phyloP scores from a whole-genome alignment of 192 early-diverging fungal genomes.

The Podila epigama region DNA sequence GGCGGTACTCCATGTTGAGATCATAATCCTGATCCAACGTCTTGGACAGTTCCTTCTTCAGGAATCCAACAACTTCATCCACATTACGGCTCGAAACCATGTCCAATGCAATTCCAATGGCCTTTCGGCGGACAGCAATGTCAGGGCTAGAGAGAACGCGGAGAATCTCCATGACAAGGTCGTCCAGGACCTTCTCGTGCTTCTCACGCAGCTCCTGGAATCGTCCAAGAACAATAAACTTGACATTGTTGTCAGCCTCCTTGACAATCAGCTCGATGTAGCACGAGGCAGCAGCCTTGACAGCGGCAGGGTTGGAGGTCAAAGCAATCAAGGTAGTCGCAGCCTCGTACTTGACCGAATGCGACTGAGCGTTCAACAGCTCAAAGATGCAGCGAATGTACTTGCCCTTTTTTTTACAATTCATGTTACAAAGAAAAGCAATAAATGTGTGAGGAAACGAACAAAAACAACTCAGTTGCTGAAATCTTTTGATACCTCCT shows the following conservation, averaged over 20 bases:
- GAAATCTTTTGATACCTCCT: neutral
- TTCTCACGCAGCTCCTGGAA: constrained; percentile 89
- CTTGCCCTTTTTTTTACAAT: constrained; percentile 63
- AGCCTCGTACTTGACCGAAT: constrained; percentile 97
- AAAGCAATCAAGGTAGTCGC: constrained; percentile 90
- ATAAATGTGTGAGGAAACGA: neutral
- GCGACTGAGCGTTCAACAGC: constrained; percentile 79
- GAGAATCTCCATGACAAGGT: constrained; percentile 96
- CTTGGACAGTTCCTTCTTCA: constrained; percentile 96
- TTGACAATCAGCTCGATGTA: constrained; percentile 92
- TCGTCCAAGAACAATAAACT: constrained; percentile 93
- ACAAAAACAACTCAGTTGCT: neutral
- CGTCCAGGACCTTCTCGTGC: constrained; percentile 89
- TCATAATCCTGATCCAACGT: constrained; percentile 92
- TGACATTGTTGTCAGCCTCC: constrained; percentile 98
- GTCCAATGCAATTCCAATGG: constrained; percentile 87
- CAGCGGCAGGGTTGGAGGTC: constrained; percentile 86
- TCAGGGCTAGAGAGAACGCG: constrained; percentile 92
- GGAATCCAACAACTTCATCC: constrained; percentile 87
- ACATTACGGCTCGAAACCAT: constrained; percentile 92
- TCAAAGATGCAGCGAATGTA: constrained; percentile 93
- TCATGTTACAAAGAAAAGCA: neutral
- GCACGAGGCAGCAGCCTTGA: constrained; percentile 91
- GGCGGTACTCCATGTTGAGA: constrained; percentile 90
- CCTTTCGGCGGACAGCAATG: constrained; percentile 92